Base-by-base conservation (phyloP, 352 stramenopile genomes). In the Globisporangium nodosum region DNA sequence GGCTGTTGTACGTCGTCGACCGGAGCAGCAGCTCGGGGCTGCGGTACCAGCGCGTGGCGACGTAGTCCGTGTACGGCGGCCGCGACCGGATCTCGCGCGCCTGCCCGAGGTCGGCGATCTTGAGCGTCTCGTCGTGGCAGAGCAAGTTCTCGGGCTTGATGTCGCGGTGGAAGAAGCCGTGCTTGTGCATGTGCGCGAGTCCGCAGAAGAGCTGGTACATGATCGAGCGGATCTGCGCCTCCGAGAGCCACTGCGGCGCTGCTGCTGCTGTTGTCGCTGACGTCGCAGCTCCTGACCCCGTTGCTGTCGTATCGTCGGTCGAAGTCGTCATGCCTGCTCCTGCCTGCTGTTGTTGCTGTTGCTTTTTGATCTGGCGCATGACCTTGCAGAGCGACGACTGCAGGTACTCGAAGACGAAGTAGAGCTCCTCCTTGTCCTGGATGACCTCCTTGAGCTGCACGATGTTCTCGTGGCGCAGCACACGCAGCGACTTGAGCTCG, bases 331-430 rank as follows among this genome's bases (percentile, higher is more conserved):
- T 27, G 24, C 24, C n/a, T 46, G 53, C 21, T 2, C 21, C 20
- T 45, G 80, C 46, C 13, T 9, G 3, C 40, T 51, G 53, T 27
- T 21, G 43, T 30, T 50, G 56, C 46, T 78, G 63, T 21, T 56
- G 59, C 37, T 68, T 74, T 37, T 68, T 74, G 24, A 71, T 49
- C 48, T 64, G 68, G 2, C 80, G 75, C 71, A 94, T 85, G 46
- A 89, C 75, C 20, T 74, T 76, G 60, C 84, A 90, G 49, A 94
- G 77, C 20, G 78, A 92, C 42, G 78, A 85, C 50, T 94, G 70
- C 74, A 92, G 85, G 73, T 88, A 94, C 79, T 94, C 83, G 55
- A 94, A 94, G 9, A 93, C 82, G 64, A 92, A 93, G 69, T 91
- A 94, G 45, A 94, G 80, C 67, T 92, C 80, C 31, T 90, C 81